Evolutionary conservation across 2,329 filamentous ascomycete species (phyloP).

Genomic region (Fonsecaea erecta): DNA sequence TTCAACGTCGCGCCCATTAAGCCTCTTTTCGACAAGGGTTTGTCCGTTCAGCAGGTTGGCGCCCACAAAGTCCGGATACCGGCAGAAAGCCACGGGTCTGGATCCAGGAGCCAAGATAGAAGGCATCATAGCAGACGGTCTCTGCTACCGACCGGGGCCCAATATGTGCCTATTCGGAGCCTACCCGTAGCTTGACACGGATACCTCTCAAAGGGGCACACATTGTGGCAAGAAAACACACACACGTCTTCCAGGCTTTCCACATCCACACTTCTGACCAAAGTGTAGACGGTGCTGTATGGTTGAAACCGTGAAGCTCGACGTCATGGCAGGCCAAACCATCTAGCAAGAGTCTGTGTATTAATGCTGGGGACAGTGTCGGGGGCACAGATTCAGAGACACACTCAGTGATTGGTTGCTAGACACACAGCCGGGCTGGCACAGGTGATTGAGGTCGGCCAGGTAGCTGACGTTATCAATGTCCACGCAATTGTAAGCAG

Average conservation of each 20-base stretch:
- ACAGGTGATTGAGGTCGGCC: neutral
- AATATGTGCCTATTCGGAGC: neutral
- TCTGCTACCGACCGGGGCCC: neutral
- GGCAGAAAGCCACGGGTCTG: neutral
- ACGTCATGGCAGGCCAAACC: neutral
- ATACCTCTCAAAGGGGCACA: neutral
- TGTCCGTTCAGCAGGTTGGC: neutral
- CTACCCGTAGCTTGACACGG: neutral
- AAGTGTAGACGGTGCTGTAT: neutral
- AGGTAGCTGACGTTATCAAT: constrained; percentile 18
- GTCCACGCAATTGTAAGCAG: constrained; percentile 9
- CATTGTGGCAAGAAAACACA: neutral
- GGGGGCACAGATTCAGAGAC: neutral
- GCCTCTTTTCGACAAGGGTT: neutral
- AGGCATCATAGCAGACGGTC: neutral
- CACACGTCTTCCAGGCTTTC: neutral
- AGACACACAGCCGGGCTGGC: neutral
- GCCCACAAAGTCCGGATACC: constrained; percentile 3
- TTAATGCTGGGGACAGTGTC: neutral
- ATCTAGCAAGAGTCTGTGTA: neutral
- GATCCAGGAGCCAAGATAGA: neutral
- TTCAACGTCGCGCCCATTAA: neutral
- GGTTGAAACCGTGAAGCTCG: neutral
- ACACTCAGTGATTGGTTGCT: neutral
- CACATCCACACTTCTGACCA: neutral